Evolutionary conservation across 257 asterid genomes (phyloP).

Genomic region (Capsicum pubescens): DNA sequence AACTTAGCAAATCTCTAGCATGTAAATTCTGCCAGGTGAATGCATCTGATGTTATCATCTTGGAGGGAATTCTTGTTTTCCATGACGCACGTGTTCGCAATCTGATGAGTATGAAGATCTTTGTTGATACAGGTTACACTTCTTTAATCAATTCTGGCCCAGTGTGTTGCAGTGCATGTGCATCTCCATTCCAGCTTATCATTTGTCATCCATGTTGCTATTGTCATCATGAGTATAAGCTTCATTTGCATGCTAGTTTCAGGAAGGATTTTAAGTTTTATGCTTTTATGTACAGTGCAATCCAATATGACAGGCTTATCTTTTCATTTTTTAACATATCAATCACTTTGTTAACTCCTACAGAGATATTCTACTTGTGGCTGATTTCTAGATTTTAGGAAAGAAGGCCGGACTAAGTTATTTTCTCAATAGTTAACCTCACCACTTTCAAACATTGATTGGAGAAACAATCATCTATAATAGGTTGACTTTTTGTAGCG

Average conservation of each 20-base stretch:
- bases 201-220: background rate
- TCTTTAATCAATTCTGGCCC: conserved; percentile 31
- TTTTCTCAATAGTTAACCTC: conserved; percentile 3
- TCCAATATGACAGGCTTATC: background rate
- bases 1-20: conserved; percentile 9
- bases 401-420: background rate
- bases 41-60: conserved; percentile 95
- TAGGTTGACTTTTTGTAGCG: conserved; percentile 4
- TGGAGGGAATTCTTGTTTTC: conserved; percentile 97
- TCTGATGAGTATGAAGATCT: conserved; percentile 97
- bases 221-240: background rate
- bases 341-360: background rate
- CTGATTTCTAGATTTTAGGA: conserved; percentile 7
- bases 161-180: background rate
- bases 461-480: conserved; percentile 7
- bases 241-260: background rate
- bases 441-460: conserved; percentile 15
- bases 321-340: background rate
- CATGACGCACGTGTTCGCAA: conserved; percentile 92
- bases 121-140: conserved; percentile 87
- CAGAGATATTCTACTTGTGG: background rate
- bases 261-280: conserved; percentile 1
- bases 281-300: background rate
- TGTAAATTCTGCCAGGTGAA: conserved; percentile 63
- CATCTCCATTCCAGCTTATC: conserved; percentile 11